Conservation (phyloP, 192 early-diverging fungal genomes). For the Coemansia asiatica region DNA sequence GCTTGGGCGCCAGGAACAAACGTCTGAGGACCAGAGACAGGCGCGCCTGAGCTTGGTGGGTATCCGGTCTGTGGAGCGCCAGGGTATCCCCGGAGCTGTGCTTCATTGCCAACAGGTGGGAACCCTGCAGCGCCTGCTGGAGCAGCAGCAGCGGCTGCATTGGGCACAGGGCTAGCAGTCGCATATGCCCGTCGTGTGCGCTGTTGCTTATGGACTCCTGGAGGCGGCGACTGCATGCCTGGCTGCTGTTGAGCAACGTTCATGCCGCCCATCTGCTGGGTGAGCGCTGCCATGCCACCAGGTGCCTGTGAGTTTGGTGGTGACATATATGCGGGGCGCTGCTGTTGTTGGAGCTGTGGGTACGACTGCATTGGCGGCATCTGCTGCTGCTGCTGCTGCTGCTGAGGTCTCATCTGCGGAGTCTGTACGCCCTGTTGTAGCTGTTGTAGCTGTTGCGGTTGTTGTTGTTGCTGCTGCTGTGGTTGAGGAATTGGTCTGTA, state of each 20-base stretch:
- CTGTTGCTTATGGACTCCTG: conserved; percentile 22
- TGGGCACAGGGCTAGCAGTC: conserved; percentile 14
- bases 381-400: conserved; percentile 18
- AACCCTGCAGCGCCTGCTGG: conserved; percentile 18
- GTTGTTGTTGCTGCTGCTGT: conserved; percentile 17
- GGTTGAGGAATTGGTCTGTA: conserved; percentile 30
- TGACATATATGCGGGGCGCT: conserved; percentile 4
- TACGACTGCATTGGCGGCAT: conserved; percentile 7
- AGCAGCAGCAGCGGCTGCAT: conserved; percentile 7
- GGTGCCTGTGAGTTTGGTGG: conserved; percentile 11
- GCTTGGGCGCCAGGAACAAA: conserved; percentile 49
- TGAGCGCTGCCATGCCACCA: conserved; percentile 15
- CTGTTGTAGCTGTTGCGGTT: conserved; percentile 21
- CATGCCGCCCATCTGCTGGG: conserved; percentile 45
- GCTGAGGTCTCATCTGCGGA: conserved; percentile 14
- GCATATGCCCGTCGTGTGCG: conserved; percentile 39
- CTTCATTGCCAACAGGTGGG: conserved; percentile 13
- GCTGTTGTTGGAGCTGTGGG: conserved; percentile 18
- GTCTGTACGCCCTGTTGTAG: conserved; percentile 10
- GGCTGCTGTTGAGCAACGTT: conserved; percentile 27
- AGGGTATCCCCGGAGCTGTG: conserved; percentile 28
- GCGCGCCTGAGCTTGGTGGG: conserved; percentile 20
- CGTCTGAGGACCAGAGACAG: conserved; percentile 36
- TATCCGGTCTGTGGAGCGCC: conserved; percentile 25
- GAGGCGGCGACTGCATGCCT: conserved; percentile 28